These are phyloP conservation scores for Aspergillus incahuasiensis DNA, from an alignment of 495 filamentous ascomycete genomes.

Conservation along the genomic window DNA sequence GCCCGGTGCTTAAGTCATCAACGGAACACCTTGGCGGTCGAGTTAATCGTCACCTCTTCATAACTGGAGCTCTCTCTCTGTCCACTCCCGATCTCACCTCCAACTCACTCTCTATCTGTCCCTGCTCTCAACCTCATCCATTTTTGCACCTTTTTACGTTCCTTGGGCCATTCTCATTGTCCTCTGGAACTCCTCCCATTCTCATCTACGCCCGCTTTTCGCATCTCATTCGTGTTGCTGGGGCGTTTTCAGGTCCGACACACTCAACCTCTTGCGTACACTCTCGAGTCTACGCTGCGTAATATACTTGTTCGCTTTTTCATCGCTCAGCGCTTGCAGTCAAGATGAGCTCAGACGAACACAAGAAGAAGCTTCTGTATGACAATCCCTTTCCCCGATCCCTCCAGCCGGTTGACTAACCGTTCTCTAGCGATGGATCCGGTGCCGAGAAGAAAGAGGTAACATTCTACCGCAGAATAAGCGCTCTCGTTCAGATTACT, in stretches of 20 bases:
- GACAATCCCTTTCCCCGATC: constrained; percentile 24
- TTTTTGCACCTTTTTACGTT: constrained; percentile 13
- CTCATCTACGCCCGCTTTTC: not conserved
- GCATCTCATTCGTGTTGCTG: constrained; percentile 8
- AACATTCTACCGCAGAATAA: constrained; percentile 20
- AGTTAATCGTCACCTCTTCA: constrained; percentile 41
- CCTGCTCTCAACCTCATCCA: constrained; percentile 17
- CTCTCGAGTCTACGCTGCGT: constrained; percentile 21
- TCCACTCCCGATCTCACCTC: constrained; percentile 21
- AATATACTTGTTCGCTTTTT: constrained; percentile 11
- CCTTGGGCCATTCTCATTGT: constrained; percentile 26
- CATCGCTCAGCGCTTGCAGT: constrained; percentile 2
- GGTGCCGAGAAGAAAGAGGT: constrained; percentile 85
- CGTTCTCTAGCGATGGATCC: constrained; percentile 70
- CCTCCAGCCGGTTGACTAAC: constrained; percentile 32
- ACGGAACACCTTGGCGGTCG: constrained; percentile 2
- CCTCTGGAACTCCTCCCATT: constrained; percentile 13
- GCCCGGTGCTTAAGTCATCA: constrained; percentile 41
- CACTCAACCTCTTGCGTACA: constrained; percentile 16
- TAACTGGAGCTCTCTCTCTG: constrained; percentile 38
- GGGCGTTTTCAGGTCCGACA: constrained; percentile 12
- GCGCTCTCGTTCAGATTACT: constrained; percentile 17
- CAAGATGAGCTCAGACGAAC: constrained; percentile 69
- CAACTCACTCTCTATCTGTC: constrained; percentile 14
- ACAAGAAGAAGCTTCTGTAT: constrained; percentile 93